Evolutionary conservation across 2,329 filamentous ascomycete genomes (phyloP).

Genomic region (Arthrobotrys musiformis): DNA sequence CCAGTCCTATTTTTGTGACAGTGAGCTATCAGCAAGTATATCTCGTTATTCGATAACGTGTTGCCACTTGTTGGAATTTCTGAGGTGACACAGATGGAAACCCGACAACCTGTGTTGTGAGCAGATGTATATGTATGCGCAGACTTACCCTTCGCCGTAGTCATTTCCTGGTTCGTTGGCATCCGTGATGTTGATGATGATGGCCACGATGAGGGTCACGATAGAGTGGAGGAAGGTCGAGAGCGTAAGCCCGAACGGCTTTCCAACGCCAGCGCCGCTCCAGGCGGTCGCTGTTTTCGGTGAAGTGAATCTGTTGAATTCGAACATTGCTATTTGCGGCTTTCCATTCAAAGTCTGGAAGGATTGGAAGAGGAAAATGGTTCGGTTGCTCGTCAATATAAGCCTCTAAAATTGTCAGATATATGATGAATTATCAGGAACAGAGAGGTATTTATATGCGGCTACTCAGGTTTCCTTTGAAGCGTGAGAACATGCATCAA

Average conservation of each 20-base stretch:
- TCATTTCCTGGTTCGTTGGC: conserved; percentile 42
- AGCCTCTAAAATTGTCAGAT: too few relatives aligned
- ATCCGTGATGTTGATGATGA: conserved; percentile 45
- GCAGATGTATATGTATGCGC: too few relatives aligned
- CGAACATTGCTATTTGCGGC: neutral
- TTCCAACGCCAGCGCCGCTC: conserved; percentile 26
- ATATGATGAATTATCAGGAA: neutral
- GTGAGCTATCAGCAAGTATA: neutral
- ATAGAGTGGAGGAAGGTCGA: conserved; percentile 6
- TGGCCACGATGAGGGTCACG: conserved; percentile 14
- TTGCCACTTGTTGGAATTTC: conserved; percentile 1
- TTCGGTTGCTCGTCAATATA: too few relatives aligned
- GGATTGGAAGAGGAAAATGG: neutral
- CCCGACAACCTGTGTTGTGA: too few relatives aligned
- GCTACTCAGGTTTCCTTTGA: too few relatives aligned
- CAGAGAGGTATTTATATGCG: conserved; percentile 14
- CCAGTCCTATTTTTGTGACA: conserved; percentile 12
- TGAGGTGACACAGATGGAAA: neutral
- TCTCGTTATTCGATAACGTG: neutral
- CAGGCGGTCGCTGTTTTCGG: conserved; percentile 23
- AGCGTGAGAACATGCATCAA: too few relatives aligned
- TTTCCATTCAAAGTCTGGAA: neutral
- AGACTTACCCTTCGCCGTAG: conserved; percentile 29
- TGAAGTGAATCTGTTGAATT: conserved; percentile 16
- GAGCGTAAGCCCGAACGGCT: conserved; percentile 13